These are phyloP conservation scores for Tuctoria greenei DNA, from an alignment of 176 grass and related monocot species.

Conservation along the genomic window DNA sequence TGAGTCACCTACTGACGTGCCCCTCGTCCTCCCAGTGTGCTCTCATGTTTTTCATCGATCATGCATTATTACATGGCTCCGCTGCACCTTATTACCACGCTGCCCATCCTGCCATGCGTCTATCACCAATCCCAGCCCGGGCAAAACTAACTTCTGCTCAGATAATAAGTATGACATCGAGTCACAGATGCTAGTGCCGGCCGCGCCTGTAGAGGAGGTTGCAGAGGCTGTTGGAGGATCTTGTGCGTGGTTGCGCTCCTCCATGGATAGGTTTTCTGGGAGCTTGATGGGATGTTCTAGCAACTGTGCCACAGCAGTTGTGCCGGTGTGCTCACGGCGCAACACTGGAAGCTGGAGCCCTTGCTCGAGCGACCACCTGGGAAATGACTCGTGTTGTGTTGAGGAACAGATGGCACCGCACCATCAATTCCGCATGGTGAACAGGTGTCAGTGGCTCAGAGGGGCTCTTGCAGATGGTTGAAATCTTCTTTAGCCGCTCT, in stretches of 20 bases:
- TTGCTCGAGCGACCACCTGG: slow-evolving; percentile 9
- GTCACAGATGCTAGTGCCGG: slow-evolving; percentile 13
- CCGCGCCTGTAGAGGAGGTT: slow-evolving; percentile 14
- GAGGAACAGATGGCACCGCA: background rate
- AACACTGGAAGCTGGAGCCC: slow-evolving; percentile 26
- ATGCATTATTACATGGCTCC: slow-evolving; percentile 36
- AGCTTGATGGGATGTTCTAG: slow-evolving; percentile 40
- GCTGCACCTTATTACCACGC: background rate
- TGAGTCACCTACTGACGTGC: background rate
- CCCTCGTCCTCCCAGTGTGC: slow-evolving; percentile 24
- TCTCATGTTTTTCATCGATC: slow-evolving; percentile 34
- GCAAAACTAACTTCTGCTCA: slow-evolving; percentile 1
- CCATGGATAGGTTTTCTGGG: slow-evolving; percentile 36
- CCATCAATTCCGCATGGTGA: background rate
- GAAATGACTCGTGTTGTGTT: background rate
- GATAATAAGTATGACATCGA: slow-evolving; percentile 39
- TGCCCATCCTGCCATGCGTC: slow-evolving; percentile 28
- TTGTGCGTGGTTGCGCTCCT: slow-evolving; percentile 38
- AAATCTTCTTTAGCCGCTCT: slow-evolving; percentile 30
- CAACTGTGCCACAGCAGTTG: slow-evolving; percentile 25
- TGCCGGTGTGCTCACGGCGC: slow-evolving; percentile 12
- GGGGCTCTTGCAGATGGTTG: slow-evolving; percentile 27
- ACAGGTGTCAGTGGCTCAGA: background rate
- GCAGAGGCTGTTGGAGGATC: slow-evolving; percentile 23
- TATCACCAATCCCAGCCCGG: background rate